A percentile compares a stretch with the other conserved stretches of the same genome.
phyloP scores from a whole-genome alignment of 2,329 filamentous ascomycete genomes.

The Ophiostoma sp. region DNA sequence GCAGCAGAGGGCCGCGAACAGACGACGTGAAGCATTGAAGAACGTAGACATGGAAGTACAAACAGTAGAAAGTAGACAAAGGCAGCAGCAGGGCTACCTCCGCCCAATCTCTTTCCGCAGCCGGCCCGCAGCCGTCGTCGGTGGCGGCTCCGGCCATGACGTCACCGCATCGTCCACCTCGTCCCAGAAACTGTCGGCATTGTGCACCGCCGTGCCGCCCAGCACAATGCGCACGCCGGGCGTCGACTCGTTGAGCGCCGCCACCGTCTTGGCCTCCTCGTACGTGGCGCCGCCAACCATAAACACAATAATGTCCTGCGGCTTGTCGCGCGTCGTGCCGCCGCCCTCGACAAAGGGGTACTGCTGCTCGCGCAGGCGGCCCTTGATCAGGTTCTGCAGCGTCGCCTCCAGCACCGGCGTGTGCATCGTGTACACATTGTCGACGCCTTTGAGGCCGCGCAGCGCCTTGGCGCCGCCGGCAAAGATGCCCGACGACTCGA shows the following conservation, averaged over 20 bases:
- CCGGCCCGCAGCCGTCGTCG: slow-evolving; percentile 32
- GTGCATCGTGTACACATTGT: slow-evolving; percentile 98
- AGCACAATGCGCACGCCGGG: slow-evolving; percentile 85
- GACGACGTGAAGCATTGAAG: neutral
- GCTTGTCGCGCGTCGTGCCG: slow-evolving; percentile 83
- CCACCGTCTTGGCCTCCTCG: slow-evolving; percentile 93
- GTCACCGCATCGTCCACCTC: slow-evolving; percentile 86
- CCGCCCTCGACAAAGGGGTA: slow-evolving; percentile 87
- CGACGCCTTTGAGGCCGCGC: slow-evolving; percentile 92
- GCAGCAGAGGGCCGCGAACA: neutral
- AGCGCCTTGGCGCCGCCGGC: slow-evolving; percentile 71
- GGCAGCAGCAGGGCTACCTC: slow-evolving; percentile 5
- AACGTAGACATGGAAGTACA: neutral
- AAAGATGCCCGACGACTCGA: slow-evolving; percentile 87
- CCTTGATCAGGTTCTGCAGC: slow-evolving; percentile 89
- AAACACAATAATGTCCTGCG: slow-evolving; percentile 93
- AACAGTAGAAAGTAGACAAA: neutral
- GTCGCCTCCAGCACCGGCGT: slow-evolving; percentile 82
- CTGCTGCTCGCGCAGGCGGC: slow-evolving; percentile 74
- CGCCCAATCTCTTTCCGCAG: slow-evolving; percentile 33
- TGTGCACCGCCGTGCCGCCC: slow-evolving; percentile 82
- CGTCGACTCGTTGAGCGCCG: slow-evolving; percentile 86
- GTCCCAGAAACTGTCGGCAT: slow-evolving; percentile 80
- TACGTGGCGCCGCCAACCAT: slow-evolving; percentile 92
- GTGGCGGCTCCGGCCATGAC: slow-evolving; percentile 69